These are phyloP conservation scores for Purpureocillium lavendulum DNA, from an alignment of 2,329 filamentous ascomycete species.

Conservation along the genomic window DNA sequence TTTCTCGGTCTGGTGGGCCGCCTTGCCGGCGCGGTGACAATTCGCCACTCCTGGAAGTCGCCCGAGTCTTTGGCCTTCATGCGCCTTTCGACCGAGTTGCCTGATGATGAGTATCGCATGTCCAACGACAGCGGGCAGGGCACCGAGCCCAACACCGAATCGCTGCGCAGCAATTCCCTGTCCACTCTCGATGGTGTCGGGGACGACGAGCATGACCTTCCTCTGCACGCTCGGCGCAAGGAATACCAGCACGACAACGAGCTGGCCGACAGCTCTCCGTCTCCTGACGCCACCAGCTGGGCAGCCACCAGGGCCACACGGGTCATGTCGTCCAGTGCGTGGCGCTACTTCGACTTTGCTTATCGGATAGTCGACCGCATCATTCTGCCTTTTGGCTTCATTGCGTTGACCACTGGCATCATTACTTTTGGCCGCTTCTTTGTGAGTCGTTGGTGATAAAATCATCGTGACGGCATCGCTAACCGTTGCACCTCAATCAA, in stretches of 20 bases:
- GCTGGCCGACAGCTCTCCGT: slow-evolving; percentile 16
- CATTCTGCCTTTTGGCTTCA: slow-evolving; percentile 70
- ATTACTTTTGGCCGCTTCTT: slow-evolving; percentile 78
- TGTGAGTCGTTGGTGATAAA: slow-evolving; percentile 42
- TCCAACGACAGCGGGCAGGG: slow-evolving; percentile 69
- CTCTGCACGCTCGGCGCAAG: slow-evolving; percentile 27
- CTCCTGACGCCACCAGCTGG: slow-evolving; percentile 35
- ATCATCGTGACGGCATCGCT: slow-evolving; percentile 1
- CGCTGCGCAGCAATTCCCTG: slow-evolving; percentile 54
- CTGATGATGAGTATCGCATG: slow-evolving; percentile 44
- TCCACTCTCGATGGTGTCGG: slow-evolving; percentile 39
- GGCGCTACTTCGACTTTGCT: slow-evolving; percentile 35
- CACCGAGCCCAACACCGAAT: slow-evolving; percentile 61
- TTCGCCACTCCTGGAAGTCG: slow-evolving; percentile 2
- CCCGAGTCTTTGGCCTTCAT: slow-evolving; percentile 52
- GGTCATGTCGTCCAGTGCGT: slow-evolving; percentile 41
- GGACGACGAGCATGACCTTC: slow-evolving; percentile 34
- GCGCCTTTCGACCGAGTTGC: slow-evolving; percentile 48
- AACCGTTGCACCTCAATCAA: background rate
- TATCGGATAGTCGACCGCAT: slow-evolving; percentile 68
- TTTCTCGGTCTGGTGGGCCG: slow-evolving; percentile 57
- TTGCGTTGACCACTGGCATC: slow-evolving; percentile 62
- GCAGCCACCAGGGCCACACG: slow-evolving; percentile 45
- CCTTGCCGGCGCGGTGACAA: slow-evolving; percentile 30
- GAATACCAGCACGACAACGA: slow-evolving; percentile 39